Evolutionary conservation across 306 rosid species (phyloP), one percentile per base, ranked within the genome.

Genomic region (Cajanus cajan): DNA sequence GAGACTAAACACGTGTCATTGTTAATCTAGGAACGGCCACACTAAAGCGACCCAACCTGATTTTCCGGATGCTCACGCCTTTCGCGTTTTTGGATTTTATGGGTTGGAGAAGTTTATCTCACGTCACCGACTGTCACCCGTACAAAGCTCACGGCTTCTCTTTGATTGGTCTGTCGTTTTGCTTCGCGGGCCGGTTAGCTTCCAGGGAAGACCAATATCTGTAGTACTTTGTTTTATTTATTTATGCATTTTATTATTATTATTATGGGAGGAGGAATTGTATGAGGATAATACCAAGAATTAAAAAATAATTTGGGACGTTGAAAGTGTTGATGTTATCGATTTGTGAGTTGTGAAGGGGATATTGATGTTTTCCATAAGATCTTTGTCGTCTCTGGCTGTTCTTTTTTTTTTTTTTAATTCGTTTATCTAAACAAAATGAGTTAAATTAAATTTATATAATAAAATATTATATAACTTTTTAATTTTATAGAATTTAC

Each of bases 21-120:
- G 5, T 39, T 64, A 37, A 22, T 15, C 50, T 45, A 77, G 37
- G 81, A 68, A 67, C 75, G 73, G 73, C 74, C 82, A 52, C 76
- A 80, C 68, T 75, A 62, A 77, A 89, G 70, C 54, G 66, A 66
- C 21, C 47, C n/a, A 34, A 51, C 67, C 62, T 39, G 22, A 55
- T 67, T 63, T 54, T 83, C 40, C 19, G 58, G 71, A 61, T 57
- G 19, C 71, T 63, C 84, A 87, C 82, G 85, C 87, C 36, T 58
- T 34, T 31, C 77, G 88, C 83, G 82, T 77, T 84, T 84, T 82
- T n/a, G 85, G 81, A 75, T 47, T 58, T 57, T 28, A 41, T 45
- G 52, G 14, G 1, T 63, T 24, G 8, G 54, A 59, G 67, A 72
- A 19, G 12, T 45, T 80, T 70, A 1, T 36, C 44, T 45, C 0